Percentiles rank a stretch among this genome's conserved stretches.
Conservation (phyloP, 352 stramenopile species). For the Phytophthora tubulina region DNA sequence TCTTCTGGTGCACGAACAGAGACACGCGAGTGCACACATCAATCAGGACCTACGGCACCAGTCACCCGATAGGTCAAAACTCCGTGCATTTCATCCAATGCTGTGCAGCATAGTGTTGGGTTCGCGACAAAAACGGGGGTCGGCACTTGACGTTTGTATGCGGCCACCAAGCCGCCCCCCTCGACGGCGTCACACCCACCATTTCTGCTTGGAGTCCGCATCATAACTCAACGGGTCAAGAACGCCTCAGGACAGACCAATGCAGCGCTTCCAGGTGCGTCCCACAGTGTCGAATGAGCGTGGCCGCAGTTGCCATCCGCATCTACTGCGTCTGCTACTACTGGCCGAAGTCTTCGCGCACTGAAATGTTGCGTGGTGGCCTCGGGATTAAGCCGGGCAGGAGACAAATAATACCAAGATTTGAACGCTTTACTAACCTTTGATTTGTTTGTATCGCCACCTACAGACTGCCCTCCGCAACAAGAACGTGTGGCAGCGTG, state of each 20-base stretch:
- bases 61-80: not conserved
- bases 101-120: not conserved
- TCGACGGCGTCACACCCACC: conserved; percentile 33
- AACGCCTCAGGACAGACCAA: conserved; percentile 31
- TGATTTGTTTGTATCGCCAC: not conserved
- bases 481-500: conserved; percentile 70
- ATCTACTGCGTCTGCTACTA: not conserved
- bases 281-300: not conserved
- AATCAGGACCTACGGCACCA: not conserved
- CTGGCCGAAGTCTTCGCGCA: too few species aligned
- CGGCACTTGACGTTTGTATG: conserved; percentile 12
- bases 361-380: too few species aligned
- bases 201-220: conserved; percentile 39
- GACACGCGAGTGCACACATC: conserved; percentile 17
- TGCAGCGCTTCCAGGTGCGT: conserved; percentile 78
- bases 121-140: conserved; percentile 9
- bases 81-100: conserved; percentile 8
- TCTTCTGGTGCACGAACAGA: conserved; percentile 3
- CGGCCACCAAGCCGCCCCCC: conserved; percentile 5
- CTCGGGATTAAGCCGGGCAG: too few species aligned
- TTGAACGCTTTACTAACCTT: not conserved
- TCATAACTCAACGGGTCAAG: conserved; percentile 43
- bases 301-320: too few species aligned
- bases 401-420: not conserved
- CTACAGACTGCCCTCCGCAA: conserved; percentile 58